Evolutionary conservation across 2,329 filamentous ascomycete genomes (phyloP).

Genomic region (Trichophyton rubrum): DNA sequence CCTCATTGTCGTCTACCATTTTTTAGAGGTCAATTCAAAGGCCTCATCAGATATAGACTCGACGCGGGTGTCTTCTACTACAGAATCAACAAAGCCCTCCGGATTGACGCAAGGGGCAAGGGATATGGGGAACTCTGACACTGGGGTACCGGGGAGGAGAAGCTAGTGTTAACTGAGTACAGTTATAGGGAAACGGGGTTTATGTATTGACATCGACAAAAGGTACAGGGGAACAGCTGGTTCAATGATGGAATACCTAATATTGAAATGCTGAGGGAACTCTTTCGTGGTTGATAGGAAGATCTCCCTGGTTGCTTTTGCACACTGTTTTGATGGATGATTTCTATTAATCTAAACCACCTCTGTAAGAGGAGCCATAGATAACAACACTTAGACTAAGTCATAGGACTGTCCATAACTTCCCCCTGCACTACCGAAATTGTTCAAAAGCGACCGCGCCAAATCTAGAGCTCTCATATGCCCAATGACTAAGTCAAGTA

Average conservation of each 20-base stretch:
- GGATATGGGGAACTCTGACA: background rate
- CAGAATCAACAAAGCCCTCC: background rate
- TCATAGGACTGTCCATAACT: background rate
- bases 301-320: no score
- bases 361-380: background rate
- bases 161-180: background rate
- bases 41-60: constrained; percentile 29
- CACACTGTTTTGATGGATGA: background rate
- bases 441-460: background rate
- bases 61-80: background rate
- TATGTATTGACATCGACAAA: background rate
- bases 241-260: no score
- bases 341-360: background rate
- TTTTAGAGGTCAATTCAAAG: constrained; percentile 83
- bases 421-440: background rate
- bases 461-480: background rate
- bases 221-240: background rate
- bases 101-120: background rate
- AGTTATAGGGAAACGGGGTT: background rate
- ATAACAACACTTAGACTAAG: background rate
- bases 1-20: constrained; percentile 89
- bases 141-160: background rate
- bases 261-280: no score
- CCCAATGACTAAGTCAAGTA: background rate
- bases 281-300: no score